Conservation (phyloP, 768 basidiomycete genomes). For the Trametes meyenii region DNA sequence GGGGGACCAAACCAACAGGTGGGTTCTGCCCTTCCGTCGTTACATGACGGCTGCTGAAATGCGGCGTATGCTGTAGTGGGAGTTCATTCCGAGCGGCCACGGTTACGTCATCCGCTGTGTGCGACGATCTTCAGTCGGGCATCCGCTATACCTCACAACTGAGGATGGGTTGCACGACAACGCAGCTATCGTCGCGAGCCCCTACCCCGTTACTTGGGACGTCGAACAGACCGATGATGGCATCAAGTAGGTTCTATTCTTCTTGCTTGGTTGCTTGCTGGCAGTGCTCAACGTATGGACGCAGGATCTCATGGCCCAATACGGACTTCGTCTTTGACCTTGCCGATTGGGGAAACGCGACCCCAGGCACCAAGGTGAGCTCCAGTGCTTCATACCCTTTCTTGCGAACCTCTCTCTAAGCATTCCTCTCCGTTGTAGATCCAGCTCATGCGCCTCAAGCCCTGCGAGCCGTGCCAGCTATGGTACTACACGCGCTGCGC, state of each 20-base stretch:
- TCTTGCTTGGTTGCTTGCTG: too few relatives aligned
- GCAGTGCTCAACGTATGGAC: not conserved
- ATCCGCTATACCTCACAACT: conserved; percentile 27
- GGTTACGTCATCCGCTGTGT: conserved; percentile 30
- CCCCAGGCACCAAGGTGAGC: conserved; percentile 28
- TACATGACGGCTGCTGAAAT: not conserved
- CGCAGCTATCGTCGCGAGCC: conserved; percentile 27
- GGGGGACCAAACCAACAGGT: conserved; percentile 33
- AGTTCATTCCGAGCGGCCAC: conserved; percentile 30
- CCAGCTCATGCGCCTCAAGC: conserved; percentile 22
- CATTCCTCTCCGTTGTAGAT: conserved; percentile 14
- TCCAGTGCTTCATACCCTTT: not conserved
- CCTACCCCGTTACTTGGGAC: conserved; percentile 32
- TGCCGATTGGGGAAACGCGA: conserved; percentile 24
- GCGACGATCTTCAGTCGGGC: conserved; percentile 13
- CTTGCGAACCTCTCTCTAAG: not conserved
- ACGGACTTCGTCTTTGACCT: conserved; percentile 27
- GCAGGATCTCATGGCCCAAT: conserved; percentile 31
- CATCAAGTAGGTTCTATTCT: conserved; percentile 19
- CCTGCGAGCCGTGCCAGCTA: conserved; percentile 26
- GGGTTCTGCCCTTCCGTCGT: not conserved
- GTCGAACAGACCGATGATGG: conserved; percentile 23
- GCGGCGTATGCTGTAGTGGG: conserved; percentile 38
- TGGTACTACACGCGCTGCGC: conserved; percentile 30
- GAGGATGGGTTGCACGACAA: conserved; percentile 22